Evolutionary conservation across 2,329 filamentous ascomycete species (phyloP), one percentile per base, ranked within the genome.

Genomic region (Fusarium multiceps): DNA sequence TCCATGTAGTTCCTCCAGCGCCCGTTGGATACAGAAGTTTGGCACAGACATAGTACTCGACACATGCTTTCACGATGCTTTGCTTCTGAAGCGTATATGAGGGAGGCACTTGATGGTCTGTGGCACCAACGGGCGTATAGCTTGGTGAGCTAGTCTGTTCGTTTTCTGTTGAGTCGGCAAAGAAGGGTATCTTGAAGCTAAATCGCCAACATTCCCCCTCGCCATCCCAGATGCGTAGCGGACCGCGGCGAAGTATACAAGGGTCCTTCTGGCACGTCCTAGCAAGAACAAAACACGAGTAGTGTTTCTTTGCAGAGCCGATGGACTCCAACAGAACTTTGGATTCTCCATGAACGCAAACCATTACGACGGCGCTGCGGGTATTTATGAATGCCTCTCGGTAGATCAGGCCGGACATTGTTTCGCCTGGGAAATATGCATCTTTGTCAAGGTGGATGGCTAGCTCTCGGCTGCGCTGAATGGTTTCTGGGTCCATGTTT

Each of bases 31-130:
- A 68, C 7, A n/a, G 53, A 4, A 81, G 37, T 3, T 67, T 62
- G 0, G 79, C 79, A 32, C 78, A 59, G 3, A 83, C 60, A 13
- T 71, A 75, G 43, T 82, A 82, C 46, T 83, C 78, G 10, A 74
- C 32, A 3, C 63, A 72, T 0, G 47, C 69, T 1, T 61, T 55
- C 7, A 23, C 49, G 1, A 20, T 16, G 11, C 43, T 32, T 1
- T 21, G 9, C 10, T 20, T n/a, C 1, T 32, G 20, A 8, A 65
- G 27, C 6, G 13, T 28, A 12, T 65, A 74, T 0, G 54, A 58
- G 0, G 69, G 59, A 0, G 69, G 71, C 0, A 72, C 16, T 7
- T 42, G 32, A 4, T 65, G 42, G 5, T 53, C 42, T 6, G 20
- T 14, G 3, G 41, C 21, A 3, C 16, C 21, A 9, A 53, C 11